Conservation (phyloP, 2,329 filamentous ascomycete species). For the Daldinia sp. region DNA sequence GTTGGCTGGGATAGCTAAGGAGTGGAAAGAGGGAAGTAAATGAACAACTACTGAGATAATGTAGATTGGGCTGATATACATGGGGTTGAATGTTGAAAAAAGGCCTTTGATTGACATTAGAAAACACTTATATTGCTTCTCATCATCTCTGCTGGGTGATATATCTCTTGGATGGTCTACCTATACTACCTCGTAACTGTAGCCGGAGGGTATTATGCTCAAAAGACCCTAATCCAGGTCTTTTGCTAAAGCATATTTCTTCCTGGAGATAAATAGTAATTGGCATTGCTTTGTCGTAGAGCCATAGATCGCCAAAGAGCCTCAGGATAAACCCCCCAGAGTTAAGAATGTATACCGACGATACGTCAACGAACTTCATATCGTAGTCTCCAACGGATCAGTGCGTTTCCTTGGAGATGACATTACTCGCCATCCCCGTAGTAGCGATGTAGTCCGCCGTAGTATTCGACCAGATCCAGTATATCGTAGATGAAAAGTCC, state of each 20-base stretch:
- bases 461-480: not conserved
- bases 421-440: not conserved
- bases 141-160: not conserved
- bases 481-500: too few relatives aligned
- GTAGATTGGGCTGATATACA: not conserved
- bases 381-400: not conserved
- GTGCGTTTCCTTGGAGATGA: not conserved
- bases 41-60: not conserved
- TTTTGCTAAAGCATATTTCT: not conserved
- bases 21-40: conserved; percentile 36
- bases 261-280: not conserved
- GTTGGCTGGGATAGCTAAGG: conserved; percentile 62
- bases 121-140: not conserved
- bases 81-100: not conserved
- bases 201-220: not conserved
- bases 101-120: not conserved
- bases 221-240: too few relatives aligned
- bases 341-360: not conserved
- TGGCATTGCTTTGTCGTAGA: not conserved
- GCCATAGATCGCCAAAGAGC: not conserved
- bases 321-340: not conserved
- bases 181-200: not conserved
- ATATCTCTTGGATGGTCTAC: not conserved
- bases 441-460: not conserved
- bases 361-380: not conserved